phyloP scores from a whole-genome alignment of 1,139 yeast genomes.

The Geotrichum fermentans region DNA sequence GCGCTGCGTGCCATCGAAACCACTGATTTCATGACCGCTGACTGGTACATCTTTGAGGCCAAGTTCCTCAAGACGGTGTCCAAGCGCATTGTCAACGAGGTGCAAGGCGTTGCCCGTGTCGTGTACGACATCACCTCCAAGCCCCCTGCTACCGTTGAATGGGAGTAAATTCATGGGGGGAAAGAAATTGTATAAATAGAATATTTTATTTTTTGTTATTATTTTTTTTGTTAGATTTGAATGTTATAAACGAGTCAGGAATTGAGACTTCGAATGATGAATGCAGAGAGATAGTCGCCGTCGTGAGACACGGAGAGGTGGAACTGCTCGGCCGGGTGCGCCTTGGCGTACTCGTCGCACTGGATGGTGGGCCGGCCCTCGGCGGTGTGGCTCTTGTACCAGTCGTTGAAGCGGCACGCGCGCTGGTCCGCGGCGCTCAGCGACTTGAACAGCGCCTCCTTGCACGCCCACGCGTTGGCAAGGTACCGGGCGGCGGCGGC shows the following conservation, averaged over 20 bases:
- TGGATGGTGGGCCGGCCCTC: constrained; percentile 2
- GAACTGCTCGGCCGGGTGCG: constrained; percentile 45
- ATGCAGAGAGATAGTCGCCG: constrained; percentile 44
- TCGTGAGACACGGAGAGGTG: constrained; percentile 62
- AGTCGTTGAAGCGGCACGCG: constrained; percentile 51
- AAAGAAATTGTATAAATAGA: background rate
- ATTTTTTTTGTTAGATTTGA: no score
- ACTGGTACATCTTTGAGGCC: constrained; percentile 95
- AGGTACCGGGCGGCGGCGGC: constrained; percentile 36
- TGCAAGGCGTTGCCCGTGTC: constrained; percentile 97
- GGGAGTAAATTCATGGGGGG: constrained; percentile 63
- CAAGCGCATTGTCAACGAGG: constrained; percentile 96
- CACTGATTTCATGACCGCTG: constrained; percentile 98
- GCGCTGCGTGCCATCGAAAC: constrained; percentile 98
- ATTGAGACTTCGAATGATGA: constrained; percentile 28
- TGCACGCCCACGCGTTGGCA: constrained; percentile 68
- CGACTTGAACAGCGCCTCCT: constrained; percentile 70
- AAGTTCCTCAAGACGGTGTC: constrained; percentile 88
- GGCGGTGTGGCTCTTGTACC: constrained; percentile 45
- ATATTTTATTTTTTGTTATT: constrained; percentile 1
- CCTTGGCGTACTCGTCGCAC: constrained; percentile 27
- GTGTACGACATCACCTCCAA: constrained; percentile 97
- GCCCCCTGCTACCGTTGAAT: constrained; percentile 99
- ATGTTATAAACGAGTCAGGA: no score
- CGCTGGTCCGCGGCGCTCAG: constrained; percentile 49